Percentiles rank a stretch among this genome's conserved stretches.
Conservation (phyloP, 1,284 basidiomycete species). For the Ceratobasidium sp. region DNA sequence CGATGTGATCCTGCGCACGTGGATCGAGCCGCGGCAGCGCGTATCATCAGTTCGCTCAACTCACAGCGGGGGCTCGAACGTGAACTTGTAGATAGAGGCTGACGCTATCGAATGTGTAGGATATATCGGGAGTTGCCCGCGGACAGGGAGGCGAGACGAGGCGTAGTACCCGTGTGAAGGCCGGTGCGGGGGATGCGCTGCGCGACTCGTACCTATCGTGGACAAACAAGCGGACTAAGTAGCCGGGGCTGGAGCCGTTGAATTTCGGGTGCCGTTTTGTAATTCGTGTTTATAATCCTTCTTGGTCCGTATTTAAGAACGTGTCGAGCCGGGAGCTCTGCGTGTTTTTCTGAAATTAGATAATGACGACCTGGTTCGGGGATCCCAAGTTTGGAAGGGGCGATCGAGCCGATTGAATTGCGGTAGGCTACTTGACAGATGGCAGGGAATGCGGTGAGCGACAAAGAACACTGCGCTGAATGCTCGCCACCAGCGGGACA, state of each 20-base stretch:
- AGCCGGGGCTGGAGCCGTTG: conserved; percentile 24
- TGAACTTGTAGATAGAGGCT: conserved; percentile 16
- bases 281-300: conserved; percentile 43
- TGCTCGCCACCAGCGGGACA: not conserved
- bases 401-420: not conserved
- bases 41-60: not conserved
- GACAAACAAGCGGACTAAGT: conserved; percentile 63
- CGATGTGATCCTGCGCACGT: no score
- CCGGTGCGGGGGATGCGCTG: conserved; percentile 66
- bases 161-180: conserved; percentile 73
- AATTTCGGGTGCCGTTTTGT: conserved; percentile 3
- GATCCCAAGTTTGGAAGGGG: conserved; percentile 6
- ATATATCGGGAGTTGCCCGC: conserved; percentile 28
- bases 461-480: not conserved
- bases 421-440: conserved; percentile 12
- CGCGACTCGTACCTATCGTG: conserved; percentile 86
- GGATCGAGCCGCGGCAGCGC: not conserved
- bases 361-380: conserved; percentile 15
- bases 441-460: not conserved
- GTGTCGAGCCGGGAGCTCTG: conserved; percentile 15
- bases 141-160: conserved; percentile 59
- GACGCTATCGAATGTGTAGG: conserved; percentile 29
- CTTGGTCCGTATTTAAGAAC: conserved; percentile 39
- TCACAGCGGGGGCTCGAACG: not conserved
- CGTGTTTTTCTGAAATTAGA: not conserved